These are phyloP conservation scores for Paecilomyces sp. DNA, from an alignment of 2,329 filamentous ascomycete genomes.

Conservation along the genomic window DNA sequence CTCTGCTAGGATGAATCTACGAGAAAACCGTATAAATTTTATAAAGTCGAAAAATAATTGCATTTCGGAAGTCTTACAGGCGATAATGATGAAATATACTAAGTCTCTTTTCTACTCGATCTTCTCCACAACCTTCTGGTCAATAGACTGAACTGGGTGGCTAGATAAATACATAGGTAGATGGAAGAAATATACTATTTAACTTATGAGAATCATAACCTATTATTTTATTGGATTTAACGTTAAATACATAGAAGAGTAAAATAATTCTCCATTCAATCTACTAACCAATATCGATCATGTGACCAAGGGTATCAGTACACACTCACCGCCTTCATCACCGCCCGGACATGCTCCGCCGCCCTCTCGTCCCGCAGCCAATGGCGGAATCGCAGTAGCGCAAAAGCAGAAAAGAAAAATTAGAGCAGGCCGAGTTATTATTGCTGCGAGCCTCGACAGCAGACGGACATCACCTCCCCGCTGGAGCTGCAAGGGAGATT, in stretches of 20 bases:
- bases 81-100: background rate
- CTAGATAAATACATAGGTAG: background rate
- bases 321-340: background rate
- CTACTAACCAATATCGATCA: background rate
- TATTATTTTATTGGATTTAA: background rate
- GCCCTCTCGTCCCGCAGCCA: background rate
- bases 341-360: background rate
- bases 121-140: background rate
- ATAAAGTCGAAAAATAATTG: background rate
- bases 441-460: background rate
- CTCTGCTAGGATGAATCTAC: conserved; percentile 15
- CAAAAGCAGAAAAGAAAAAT: background rate
- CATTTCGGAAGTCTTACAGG: background rate
- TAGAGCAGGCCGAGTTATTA: background rate
- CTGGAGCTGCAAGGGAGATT: background rate
- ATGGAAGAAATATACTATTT: background rate
- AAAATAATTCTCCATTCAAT: too few species aligned
- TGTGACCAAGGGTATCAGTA: background rate
- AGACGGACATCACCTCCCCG: background rate
- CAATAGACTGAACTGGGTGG: background rate
- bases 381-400: background rate
- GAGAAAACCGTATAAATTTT: background rate
- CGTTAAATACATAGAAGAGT: too few species aligned
- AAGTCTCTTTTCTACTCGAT: background rate
- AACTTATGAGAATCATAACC: background rate